Evolutionary conservation across 306 rosid genomes (phyloP), one percentile per base, ranked within the genome.

Genomic region (Acmispon strigosus): DNA sequence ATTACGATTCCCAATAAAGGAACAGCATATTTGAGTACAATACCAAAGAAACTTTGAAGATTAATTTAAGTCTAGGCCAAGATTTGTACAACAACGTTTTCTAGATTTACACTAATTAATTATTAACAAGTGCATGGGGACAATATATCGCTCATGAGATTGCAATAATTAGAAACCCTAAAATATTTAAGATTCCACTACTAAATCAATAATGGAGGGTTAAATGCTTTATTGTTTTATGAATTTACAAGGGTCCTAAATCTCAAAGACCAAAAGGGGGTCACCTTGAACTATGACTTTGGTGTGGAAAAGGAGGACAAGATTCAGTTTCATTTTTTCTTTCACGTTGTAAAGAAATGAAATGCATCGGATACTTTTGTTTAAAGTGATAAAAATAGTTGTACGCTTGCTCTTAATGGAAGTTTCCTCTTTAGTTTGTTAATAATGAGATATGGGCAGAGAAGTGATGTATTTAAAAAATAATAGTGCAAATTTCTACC

Each of bases 401-500:
- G 62, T 63, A 79, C 80, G 85, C 81, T 87, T 80, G 85, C 81
- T 87, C 82, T 87, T 77, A 36, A 87, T 84, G 85, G 70, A 67
- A 52, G 76, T 61, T 56, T 75, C 47, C 57, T 66, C 62, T 50
- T 72, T 7, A 42, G 4, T 62, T 73, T 22, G 17, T 16, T 15
- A 14, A n/a, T 66, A 4, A 14, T 47, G 13, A 14, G 10, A 39
- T 9, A 7, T 36, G 32, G 8, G 6, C 5, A 37, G 27, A 37
- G 62, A 61, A 43, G 9, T 32, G 9, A 29, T 11, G 19, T 39
- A 39, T 18, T 29, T n/a, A 27, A 9, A 34, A 58, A 37, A 16
- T 6, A 42, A 52, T 14, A 43, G 41, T 62, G 54, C 10, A 29
- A 36, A 53, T 53, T 39, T 9, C 53, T 16, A 13, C 41, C 7